These are phyloP conservation scores for Metarhizium sp. DNA, from an alignment of 2,329 filamentous ascomycete genomes.

Conservation along the genomic window DNA sequence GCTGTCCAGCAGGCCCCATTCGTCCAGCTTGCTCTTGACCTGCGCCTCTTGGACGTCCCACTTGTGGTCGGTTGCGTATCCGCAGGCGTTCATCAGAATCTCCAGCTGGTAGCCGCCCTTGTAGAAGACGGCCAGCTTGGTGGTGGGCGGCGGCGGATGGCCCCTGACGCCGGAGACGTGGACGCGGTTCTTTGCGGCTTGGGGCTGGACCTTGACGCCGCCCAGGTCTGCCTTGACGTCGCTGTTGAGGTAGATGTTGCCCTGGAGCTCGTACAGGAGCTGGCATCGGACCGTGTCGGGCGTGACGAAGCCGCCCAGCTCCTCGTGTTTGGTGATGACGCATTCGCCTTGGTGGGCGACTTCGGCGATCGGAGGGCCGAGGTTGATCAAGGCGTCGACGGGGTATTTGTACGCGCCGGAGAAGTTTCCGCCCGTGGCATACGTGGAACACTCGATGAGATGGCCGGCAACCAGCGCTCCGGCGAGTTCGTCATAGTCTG, in stretches of 20 bases:
- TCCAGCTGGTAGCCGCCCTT: conserved; percentile 37
- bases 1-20: conserved; percentile 24
- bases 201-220: conserved; percentile 25
- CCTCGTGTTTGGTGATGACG: conserved; percentile 38
- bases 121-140: conserved; percentile 42
- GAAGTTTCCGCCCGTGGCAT: conserved; percentile 43
- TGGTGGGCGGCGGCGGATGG: conserved; percentile 36
- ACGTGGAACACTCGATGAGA: conserved; percentile 41
- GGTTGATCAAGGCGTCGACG: conserved; percentile 16
- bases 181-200: conserved; percentile 24
- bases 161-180: conserved; percentile 31
- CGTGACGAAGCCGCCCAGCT: conserved; percentile 30
- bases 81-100: conserved; percentile 33
- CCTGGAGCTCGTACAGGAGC: conserved; percentile 40
- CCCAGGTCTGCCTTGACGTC: conserved; percentile 34
- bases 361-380: conserved; percentile 41
- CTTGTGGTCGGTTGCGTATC: conserved; percentile 38
- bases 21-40: conserved; percentile 30
- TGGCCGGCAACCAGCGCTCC: conserved; percentile 36
- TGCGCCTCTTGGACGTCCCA: conserved; percentile 39
- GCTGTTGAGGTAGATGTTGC: conserved; percentile 36
- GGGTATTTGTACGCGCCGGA: conserved; percentile 25
- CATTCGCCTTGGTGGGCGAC: conserved; percentile 33
- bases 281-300: conserved; percentile 31
- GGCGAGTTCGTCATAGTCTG: conserved; percentile 35